Percentiles rank a stretch among this genome's conserved stretches.
phyloP scores from a whole-genome alignment of 2,329 filamentous ascomycete genomes.

The Fusarium sp. region DNA sequence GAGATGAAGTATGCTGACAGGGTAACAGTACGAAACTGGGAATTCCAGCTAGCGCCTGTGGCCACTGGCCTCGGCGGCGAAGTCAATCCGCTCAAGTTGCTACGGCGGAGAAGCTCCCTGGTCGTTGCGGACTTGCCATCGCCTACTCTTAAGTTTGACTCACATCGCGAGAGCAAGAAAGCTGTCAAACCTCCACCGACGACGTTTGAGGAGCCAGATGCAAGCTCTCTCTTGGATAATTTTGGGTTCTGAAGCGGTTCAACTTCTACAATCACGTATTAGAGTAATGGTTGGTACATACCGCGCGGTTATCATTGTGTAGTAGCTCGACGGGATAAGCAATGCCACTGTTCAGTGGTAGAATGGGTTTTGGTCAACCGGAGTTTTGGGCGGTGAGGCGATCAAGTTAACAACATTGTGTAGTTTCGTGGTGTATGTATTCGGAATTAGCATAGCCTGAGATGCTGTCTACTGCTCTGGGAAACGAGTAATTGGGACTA shows the following conservation, averaged over 20 bases:
- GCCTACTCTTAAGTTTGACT: conserved; percentile 58
- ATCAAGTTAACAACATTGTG: not conserved
- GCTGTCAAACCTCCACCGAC: conserved; percentile 75
- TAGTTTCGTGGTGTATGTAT: not conserved
- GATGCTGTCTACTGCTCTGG: not conserved
- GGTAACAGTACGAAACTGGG: conserved; percentile 80
- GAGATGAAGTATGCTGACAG: conserved; percentile 31
- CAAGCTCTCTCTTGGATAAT: conserved; percentile 88
- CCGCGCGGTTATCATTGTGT: not conserved
- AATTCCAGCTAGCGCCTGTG: conserved; percentile 74
- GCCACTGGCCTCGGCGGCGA: conserved; percentile 60
- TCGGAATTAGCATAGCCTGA: not conserved
- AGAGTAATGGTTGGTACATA: not conserved
- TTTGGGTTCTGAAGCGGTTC: conserved; percentile 82
- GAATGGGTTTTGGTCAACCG: not conserved
- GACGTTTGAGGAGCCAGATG: conserved; percentile 93
- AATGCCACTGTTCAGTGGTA: not conserved
- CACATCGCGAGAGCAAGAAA: conserved; percentile 57
- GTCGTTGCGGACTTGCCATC: conserved; percentile 82
- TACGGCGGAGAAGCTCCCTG: conserved; percentile 81
- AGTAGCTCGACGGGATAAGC: not conserved
- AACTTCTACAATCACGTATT: not conserved
- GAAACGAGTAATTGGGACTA: not conserved
- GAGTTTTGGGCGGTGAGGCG: conserved; percentile 7
- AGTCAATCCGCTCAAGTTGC: conserved; percentile 76